A percentile compares a stretch with the other conserved stretches of the same genome.
Conservation (phyloP, 129 eudicot genomes). For the Flaveria trinervia region DNA sequence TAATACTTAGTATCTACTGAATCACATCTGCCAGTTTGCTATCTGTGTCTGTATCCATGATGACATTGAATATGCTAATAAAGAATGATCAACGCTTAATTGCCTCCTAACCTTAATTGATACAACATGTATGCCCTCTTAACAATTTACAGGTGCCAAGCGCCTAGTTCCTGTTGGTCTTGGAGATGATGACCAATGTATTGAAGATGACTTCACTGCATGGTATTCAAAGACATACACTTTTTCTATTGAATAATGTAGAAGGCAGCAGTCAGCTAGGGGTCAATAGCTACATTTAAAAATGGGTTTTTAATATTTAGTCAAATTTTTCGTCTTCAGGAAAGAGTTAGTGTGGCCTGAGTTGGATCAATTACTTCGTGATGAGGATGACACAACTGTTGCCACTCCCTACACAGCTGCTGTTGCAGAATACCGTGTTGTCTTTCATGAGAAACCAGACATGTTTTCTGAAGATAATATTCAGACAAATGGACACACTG, state of each 20-base stretch:
- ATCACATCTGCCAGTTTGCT: background rate
- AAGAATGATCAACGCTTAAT: background rate
- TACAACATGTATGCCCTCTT: background rate
- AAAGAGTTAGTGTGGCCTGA: conserved; percentile 93
- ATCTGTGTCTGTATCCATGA: conserved; percentile 3
- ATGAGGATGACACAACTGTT: conserved; percentile 66
- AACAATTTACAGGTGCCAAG: conserved; percentile 67
- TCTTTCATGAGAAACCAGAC: conserved; percentile 57
- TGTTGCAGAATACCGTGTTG: conserved; percentile 88
- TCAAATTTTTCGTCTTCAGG: conserved; percentile 49
- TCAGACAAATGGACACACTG: conserved; percentile 70
- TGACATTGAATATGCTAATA: conserved; percentile 9
- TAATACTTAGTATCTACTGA: background rate
- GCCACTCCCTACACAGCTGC: conserved; percentile 97
- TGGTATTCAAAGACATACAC: conserved; percentile 48
- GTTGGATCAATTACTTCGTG: conserved; percentile 80
- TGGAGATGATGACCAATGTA: conserved; percentile 99
- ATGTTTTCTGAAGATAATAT: conserved; percentile 30
- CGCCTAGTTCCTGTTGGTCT: conserved; percentile 88
- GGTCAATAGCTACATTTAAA: conserved; percentile 9
- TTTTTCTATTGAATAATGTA: background rate
- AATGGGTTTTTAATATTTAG: conserved; percentile 15
- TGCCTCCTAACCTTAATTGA: background rate
- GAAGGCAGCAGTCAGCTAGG: background rate
- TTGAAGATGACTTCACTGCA: conserved; percentile 96